A percentile compares a stretch with the other conserved stretches of the same genome.
These are phyloP conservation scores for Penicillium samsonianum DNA, from an alignment of 495 filamentous ascomycete genomes.

Conservation along the genomic window DNA sequence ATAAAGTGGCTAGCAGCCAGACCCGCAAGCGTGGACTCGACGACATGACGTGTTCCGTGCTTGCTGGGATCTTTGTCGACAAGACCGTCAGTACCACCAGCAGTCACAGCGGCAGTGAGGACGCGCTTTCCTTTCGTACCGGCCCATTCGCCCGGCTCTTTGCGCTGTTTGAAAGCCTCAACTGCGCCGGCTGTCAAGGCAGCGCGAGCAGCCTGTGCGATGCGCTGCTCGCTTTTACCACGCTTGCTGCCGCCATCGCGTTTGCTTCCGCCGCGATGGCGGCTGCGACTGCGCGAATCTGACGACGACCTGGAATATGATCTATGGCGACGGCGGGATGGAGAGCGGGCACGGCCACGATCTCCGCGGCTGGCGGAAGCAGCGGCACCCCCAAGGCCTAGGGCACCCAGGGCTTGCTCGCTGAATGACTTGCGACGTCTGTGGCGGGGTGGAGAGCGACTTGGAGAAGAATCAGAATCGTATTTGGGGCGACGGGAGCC, in stretches of 20 bases:
- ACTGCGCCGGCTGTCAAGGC: slow-evolving; percentile 82
- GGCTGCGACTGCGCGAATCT: slow-evolving; percentile 48
- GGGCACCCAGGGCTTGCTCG: slow-evolving; percentile 64
- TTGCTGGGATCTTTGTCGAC: slow-evolving; percentile 71
- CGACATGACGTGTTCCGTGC: slow-evolving; percentile 63
- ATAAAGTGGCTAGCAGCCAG: slow-evolving; percentile 78
- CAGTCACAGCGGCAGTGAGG: slow-evolving; percentile 80
- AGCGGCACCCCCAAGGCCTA: slow-evolving; percentile 64
- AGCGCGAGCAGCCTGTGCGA: slow-evolving; percentile 83
- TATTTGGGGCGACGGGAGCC: slow-evolving; percentile 43
- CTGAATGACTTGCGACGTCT: slow-evolving; percentile 69
- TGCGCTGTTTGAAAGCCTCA: slow-evolving; percentile 84
- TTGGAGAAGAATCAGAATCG: slow-evolving; percentile 41
- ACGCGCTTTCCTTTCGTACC: slow-evolving; percentile 86
- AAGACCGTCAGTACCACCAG: slow-evolving; percentile 79
- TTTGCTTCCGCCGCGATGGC: slow-evolving; percentile 45
- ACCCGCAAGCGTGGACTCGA: slow-evolving; percentile 82
- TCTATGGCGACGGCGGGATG: slow-evolving; percentile 53
- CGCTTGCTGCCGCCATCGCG: slow-evolving; percentile 28
- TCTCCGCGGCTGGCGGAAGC: slow-evolving; percentile 22
- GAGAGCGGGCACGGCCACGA: slow-evolving; percentile 30
- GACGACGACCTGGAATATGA: slow-evolving; percentile 56
- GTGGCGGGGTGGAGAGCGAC: slow-evolving; percentile 44
- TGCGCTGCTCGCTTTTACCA: slow-evolving; percentile 60
- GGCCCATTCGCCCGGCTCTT: slow-evolving; percentile 79